These are phyloP conservation scores for Backusella morwellensis DNA, from an alignment of 192 early-diverging fungal genomes.

Conservation along the genomic window DNA sequence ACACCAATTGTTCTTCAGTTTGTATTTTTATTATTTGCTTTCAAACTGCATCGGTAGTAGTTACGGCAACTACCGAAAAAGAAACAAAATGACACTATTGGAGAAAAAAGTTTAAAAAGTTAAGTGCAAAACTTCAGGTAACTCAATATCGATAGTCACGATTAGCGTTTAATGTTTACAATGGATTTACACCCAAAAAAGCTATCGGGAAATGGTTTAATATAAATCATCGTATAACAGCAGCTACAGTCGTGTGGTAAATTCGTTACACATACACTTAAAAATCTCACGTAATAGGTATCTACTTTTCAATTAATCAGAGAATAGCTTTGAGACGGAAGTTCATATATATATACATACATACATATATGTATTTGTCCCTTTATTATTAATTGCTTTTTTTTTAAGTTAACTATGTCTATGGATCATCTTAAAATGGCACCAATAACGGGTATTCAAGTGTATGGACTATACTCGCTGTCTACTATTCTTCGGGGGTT, in stretches of 20 bases:
- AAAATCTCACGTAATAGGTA: background rate
- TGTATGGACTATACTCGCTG: background rate
- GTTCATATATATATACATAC: background rate
- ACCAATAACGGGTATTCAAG: slow-evolving; percentile 3
- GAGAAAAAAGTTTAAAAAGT: slow-evolving; percentile 4
- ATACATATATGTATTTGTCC: background rate
- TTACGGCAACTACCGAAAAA: slow-evolving; percentile 4
- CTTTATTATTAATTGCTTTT: background rate
- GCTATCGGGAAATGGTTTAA: slow-evolving; percentile 2
- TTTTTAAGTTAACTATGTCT: background rate
- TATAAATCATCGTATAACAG: slow-evolving; percentile 5
- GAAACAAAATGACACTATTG: background rate
- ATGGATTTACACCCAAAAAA: background rate
- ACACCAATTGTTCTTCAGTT: background rate
- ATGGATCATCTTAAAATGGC: slow-evolving; percentile 4
- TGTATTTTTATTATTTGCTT: slow-evolving; percentile 1
- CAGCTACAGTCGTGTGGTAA: background rate
- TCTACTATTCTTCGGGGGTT: background rate
- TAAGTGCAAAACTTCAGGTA: background rate
- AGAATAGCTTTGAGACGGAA: background rate
- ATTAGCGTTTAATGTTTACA: background rate
- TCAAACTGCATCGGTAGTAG: background rate
- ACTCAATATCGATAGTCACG: slow-evolving; percentile 6
- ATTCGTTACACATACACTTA: background rate
- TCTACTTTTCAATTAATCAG: background rate